Evolutionary conservation across 2,329 filamentous ascomycete genomes (phyloP).

Genomic region (Pseudocercospora ulei): DNA sequence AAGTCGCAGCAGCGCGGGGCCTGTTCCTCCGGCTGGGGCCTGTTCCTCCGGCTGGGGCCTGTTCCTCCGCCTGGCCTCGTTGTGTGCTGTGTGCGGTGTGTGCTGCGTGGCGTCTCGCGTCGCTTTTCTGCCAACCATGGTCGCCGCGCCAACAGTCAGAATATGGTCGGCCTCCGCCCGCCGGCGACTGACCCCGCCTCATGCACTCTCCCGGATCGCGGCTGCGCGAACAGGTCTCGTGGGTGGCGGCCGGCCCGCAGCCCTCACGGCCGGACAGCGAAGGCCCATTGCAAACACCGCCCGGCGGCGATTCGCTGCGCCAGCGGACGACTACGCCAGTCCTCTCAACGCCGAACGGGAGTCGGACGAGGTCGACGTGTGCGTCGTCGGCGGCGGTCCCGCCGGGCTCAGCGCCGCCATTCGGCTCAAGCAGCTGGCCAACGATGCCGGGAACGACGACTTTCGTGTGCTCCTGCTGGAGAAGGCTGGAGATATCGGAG

Average conservation of each 20-base stretch:
- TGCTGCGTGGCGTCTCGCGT: background rate
- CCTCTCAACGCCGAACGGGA: constrained; percentile 63
- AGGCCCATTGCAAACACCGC: constrained; percentile 30
- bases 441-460: constrained; percentile 87
- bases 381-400: constrained; percentile 92
- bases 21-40: no score
- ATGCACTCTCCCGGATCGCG: constrained; percentile 13
- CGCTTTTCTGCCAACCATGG: constrained; percentile 8
- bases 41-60: no score
- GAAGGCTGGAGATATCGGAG: constrained; percentile 89
- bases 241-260: constrained; percentile 29
- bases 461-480: constrained; percentile 88
- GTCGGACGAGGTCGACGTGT: constrained; percentile 88
- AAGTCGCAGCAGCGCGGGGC: no score
- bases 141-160: constrained; percentile 22
- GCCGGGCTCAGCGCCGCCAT: constrained; percentile 89
- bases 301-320: constrained; percentile 31
- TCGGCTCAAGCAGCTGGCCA: constrained; percentile 87
- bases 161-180: constrained; percentile 22
- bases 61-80: no score
- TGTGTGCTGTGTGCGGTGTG: no score
- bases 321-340: constrained; percentile 38
- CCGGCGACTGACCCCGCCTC: constrained; percentile 18
- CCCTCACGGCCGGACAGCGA: constrained; percentile 33
- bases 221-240: constrained; percentile 23